Evolutionary conservation across 371 early-diverging fungal species (phyloP), one percentile per base, ranked within the genome.

Genomic region (Polyrhizophydium stewartii): DNA sequence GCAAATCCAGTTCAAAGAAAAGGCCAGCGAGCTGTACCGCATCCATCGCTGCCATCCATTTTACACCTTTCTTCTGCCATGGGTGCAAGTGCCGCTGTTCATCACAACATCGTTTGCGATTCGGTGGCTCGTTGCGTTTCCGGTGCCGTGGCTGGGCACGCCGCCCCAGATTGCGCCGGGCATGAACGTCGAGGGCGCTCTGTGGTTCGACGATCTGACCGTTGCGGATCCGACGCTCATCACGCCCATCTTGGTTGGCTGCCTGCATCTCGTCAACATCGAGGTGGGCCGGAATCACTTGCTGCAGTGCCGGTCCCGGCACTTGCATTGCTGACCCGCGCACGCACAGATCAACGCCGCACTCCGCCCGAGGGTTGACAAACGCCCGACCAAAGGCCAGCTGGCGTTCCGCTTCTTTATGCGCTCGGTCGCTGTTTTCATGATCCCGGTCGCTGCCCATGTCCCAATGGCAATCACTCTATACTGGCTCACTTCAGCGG

Each of bases 31-130:
- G 17, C 77, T 90, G 12, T 89, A 89, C 68, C 65, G 74, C 7
- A 69, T 76, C 24, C 69, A 89, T 63, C 72, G 79, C 25, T 89
- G 88, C 65, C 66, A 75, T 10, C 89, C 91, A 0, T 72, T 85
- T 47, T 78, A 84, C 55, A 74, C 86, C 13, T 75, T 90, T 37
- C 12, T 86, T 27, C 62, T 89, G 27, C 91, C 90, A 0, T 87
- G 78, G 73, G 75, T 87, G 0, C 92, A 92, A 61, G 84, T 91
- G 10, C 91, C 92, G 0, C 66, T 92, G 1, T 92, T 89, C 65
- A 65, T 90, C 17, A 71, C 81, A 55, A 82, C 86, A 81, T 85
- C 90, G 0, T 66, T 89, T 24, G 81, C 89, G 0, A 62, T 92
- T 38, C 70, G 91, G 33, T 77, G 84, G 41, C 77, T 92, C 80